phyloP scores from a whole-genome alignment of 257 asterid genomes.

The Primulina tabacum region DNA sequence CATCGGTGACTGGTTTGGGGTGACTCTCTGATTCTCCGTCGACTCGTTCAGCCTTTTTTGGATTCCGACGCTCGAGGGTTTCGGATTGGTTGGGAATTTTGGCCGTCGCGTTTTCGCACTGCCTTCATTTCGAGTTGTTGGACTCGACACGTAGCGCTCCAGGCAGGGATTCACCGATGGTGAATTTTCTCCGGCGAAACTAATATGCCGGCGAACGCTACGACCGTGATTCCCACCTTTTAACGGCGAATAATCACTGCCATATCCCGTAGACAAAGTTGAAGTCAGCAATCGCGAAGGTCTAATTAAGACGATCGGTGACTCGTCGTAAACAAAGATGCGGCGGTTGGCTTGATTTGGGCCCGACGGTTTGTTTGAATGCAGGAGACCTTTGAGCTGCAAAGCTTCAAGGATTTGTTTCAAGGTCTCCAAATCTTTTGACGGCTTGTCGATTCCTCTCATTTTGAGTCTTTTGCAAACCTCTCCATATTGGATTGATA shows the following conservation, averaged over 20 bases:
- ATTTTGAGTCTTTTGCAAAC: conserved; percentile 58
- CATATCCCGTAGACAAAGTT: conserved; percentile 24
- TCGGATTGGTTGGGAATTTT: conserved; percentile 53
- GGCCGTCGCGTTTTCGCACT: conserved; percentile 41
- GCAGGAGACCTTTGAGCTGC: conserved; percentile 89
- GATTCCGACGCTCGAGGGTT: conserved; percentile 55
- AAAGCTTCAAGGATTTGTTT: conserved; percentile 89
- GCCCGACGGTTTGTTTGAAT: conserved; percentile 28
- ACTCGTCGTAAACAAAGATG: conserved; percentile 58
- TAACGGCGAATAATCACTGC: conserved; percentile 35
- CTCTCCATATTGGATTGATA: conserved; percentile 47
- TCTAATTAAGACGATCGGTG: conserved; percentile 58
- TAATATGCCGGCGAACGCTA: conserved; percentile 37
- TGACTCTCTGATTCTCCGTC: conserved; percentile 43
- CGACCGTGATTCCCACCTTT: conserved; percentile 29
- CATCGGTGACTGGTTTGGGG: conserved; percentile 67
- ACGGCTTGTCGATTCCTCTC: conserved; percentile 74
- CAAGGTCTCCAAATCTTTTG: conserved; percentile 72
- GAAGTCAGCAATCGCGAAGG: conserved; percentile 42
- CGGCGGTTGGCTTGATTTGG: conserved; percentile 29
- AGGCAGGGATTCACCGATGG: conserved; percentile 58
- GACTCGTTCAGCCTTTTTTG: conserved; percentile 43
- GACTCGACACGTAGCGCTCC: too few species aligned
- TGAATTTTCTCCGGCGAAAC: conserved; percentile 40
- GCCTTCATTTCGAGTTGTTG: conserved; percentile 36